Evolutionary conservation across 805 yeast species (phyloP).

Genomic region (Debaryomyces prosopidis): DNA sequence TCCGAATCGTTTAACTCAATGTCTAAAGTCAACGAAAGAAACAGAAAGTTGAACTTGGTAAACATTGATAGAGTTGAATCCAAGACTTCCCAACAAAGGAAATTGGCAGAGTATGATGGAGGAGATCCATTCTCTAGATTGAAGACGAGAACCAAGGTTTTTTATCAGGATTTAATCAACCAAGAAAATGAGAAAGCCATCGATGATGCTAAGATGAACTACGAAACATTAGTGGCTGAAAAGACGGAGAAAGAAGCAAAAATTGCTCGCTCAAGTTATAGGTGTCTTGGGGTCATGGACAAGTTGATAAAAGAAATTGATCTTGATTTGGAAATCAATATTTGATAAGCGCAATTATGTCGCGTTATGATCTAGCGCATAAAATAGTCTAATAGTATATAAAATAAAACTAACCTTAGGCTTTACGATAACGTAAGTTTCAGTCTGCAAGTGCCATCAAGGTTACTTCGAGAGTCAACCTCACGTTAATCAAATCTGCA

Average conservation of each 20-base stretch:
- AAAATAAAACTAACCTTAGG: too few relatives aligned
- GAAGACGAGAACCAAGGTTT: slow-evolving; percentile 82
- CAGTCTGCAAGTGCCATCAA: too few relatives aligned
- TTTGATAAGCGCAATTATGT: background rate
- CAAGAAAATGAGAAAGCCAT: slow-evolving; percentile 62
- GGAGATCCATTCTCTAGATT: slow-evolving; percentile 87
- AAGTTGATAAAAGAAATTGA: slow-evolving; percentile 46
- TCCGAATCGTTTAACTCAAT: slow-evolving; percentile 48
- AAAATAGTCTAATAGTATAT: too few relatives aligned
- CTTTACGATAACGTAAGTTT: too few relatives aligned
- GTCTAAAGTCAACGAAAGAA: slow-evolving; percentile 78
- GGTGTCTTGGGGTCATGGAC: slow-evolving; percentile 60
- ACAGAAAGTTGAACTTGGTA: slow-evolving; percentile 77
- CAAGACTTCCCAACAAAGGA: slow-evolving; percentile 57
- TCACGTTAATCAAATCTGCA: too few relatives aligned
- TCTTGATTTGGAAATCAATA: slow-evolving; percentile 33
- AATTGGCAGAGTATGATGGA: slow-evolving; percentile 43
- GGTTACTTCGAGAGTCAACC: too few relatives aligned
- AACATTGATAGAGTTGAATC: slow-evolving; percentile 79
- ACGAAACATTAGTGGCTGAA: slow-evolving; percentile 38
- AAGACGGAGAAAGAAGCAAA: slow-evolving; percentile 44
- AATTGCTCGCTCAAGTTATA: slow-evolving; percentile 52
- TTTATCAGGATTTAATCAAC: slow-evolving; percentile 60
- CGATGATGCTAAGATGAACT: slow-evolving; percentile 50
- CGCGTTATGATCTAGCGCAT: too few relatives aligned